These are phyloP conservation scores for Diaporthe batatas DNA, from an alignment of 2,329 filamentous ascomycete genomes.

Conservation along the genomic window DNA sequence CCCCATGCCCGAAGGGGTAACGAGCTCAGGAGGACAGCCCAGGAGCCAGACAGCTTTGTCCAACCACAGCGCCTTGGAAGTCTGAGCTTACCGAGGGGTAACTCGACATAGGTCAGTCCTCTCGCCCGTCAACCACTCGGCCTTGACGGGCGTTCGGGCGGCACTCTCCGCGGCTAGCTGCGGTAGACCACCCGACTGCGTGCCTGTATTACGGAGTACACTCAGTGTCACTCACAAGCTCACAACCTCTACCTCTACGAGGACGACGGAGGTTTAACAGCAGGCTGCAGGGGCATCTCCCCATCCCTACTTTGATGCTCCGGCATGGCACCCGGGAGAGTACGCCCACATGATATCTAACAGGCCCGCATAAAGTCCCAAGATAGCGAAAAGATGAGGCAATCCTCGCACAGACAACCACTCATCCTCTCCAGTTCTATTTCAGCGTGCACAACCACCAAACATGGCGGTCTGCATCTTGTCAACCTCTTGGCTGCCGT, in stretches of 20 bases:
- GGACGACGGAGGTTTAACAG: too few species aligned
- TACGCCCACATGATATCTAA: too few species aligned
- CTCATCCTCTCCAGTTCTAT: neutral
- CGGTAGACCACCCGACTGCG: neutral
- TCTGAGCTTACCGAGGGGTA: slow-evolving; percentile 35
- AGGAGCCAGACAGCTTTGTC: slow-evolving; percentile 21
- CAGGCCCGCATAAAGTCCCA: slow-evolving; percentile 1
- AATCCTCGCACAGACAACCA: slow-evolving; percentile 16
- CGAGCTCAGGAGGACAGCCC: slow-evolving; percentile 30
- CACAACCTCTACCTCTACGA: too few species aligned
- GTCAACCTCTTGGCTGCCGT: slow-evolving; percentile 31
- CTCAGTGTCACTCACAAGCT: neutral
- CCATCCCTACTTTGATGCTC: neutral
- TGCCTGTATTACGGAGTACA: neutral
- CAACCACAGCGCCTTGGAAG: slow-evolving; percentile 38
- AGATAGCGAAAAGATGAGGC: slow-evolving; percentile 3
- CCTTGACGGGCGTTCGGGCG: neutral
- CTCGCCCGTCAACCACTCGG: neutral
- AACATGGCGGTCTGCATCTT: slow-evolving; percentile 31
- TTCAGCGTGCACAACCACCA: slow-evolving; percentile 16
- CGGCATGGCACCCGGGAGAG: neutral
- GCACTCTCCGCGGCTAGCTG: neutral
- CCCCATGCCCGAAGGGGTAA: slow-evolving; percentile 38
- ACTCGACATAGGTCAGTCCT: neutral
- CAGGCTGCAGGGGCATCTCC: neutral